Evolutionary conservation across 2,329 filamentous ascomycete genomes (phyloP).

Genomic region (Zasmidium citrigriseum): DNA sequence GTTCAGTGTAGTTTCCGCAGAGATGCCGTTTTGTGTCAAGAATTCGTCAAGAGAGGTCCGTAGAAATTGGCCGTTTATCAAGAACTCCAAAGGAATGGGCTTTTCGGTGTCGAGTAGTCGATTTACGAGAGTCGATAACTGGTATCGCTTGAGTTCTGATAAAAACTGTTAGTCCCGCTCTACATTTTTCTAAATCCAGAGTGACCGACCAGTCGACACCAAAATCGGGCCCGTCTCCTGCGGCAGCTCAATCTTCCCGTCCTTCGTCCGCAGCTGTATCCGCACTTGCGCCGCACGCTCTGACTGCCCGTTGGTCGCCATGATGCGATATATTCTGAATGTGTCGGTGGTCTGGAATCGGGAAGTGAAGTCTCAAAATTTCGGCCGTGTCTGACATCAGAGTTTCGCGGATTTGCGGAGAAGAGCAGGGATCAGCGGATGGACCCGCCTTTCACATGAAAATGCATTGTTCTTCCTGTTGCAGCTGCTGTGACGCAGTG

Average conservation of each 20-base stretch:
- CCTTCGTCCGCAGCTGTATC: slow-evolving; percentile 55
- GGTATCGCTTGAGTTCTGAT: slow-evolving; percentile 57
- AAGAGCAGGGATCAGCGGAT: not conserved
- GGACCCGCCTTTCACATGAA: slow-evolving; percentile 4
- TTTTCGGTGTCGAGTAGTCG: slow-evolving; percentile 58
- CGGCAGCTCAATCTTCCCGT: slow-evolving; percentile 55
- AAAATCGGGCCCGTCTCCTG: slow-evolving; percentile 58
- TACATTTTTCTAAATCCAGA: not conserved
- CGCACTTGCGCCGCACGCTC: slow-evolving; percentile 48
- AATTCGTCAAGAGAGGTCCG: slow-evolving; percentile 89
- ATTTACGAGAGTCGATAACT: slow-evolving; percentile 65
- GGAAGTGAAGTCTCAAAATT: slow-evolving; percentile 1
- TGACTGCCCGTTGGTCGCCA: slow-evolving; percentile 3
- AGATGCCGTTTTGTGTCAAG: slow-evolving; percentile 81
- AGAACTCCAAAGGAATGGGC: slow-evolving; percentile 86
- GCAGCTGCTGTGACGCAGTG: not conserved
- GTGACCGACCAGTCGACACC: slow-evolving; percentile 55
- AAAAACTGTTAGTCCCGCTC: slow-evolving; percentile 1
- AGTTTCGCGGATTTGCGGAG: slow-evolving; percentile 1
- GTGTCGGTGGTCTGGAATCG: not conserved
- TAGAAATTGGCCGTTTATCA: slow-evolving; percentile 91
- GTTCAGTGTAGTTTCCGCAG: slow-evolving; percentile 80
- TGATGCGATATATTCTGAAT: not conserved
- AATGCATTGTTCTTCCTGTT: slow-evolving; percentile 4
- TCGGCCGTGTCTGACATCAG: not conserved